A percentile compares a stretch with the other conserved stretches of the same genome.
These are phyloP conservation scores for Apophysomyces trapeziformis DNA, from an alignment of 371 early-diverging fungal species.

Conservation along the genomic window DNA sequence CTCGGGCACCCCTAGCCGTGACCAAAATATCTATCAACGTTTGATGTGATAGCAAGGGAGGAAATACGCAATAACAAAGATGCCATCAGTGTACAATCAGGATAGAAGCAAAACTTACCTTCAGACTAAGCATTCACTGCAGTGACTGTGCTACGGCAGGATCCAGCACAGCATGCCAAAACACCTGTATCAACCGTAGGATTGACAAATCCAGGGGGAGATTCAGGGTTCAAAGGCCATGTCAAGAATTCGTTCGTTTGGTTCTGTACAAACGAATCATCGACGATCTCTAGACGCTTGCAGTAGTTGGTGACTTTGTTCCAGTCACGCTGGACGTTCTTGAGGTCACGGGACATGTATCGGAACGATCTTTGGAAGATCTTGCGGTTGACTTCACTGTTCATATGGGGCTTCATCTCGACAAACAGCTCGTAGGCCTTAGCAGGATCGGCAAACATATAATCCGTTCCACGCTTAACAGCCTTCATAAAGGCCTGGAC, in stretches of 20 bases:
- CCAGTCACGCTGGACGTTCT: conserved; percentile 73
- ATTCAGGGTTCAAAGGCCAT: conserved; percentile 48
- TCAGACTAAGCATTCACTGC: conserved; percentile 20
- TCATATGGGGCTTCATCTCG: conserved; percentile 67
- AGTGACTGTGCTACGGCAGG: conserved; percentile 12
- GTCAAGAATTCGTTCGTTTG: conserved; percentile 63
- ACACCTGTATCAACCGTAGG: conserved; percentile 56
- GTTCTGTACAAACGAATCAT: conserved; percentile 61
- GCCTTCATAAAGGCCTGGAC: conserved; percentile 60
- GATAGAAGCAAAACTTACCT: conserved; percentile 4
- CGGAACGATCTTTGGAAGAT: conserved; percentile 69
- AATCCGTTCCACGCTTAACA: conserved; percentile 57
- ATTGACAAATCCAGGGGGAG: conserved; percentile 39
- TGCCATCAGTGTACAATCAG: neutral
- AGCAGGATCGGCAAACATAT: conserved; percentile 58
- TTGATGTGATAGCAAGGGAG: neutral
- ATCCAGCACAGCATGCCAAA: conserved; percentile 22
- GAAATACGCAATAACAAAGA: neutral
- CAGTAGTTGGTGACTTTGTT: conserved; percentile 70
- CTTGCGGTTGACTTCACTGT: conserved; percentile 57
- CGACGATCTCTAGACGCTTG: conserved; percentile 64
- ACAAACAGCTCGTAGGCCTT: conserved; percentile 57
- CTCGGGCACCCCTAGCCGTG: conserved; percentile 55
- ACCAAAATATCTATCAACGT: neutral
- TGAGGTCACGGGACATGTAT: conserved; percentile 63